phyloP scores from a whole-genome alignment of 345 rosid genomes.

The Eucalyptus cloeziana region DNA sequence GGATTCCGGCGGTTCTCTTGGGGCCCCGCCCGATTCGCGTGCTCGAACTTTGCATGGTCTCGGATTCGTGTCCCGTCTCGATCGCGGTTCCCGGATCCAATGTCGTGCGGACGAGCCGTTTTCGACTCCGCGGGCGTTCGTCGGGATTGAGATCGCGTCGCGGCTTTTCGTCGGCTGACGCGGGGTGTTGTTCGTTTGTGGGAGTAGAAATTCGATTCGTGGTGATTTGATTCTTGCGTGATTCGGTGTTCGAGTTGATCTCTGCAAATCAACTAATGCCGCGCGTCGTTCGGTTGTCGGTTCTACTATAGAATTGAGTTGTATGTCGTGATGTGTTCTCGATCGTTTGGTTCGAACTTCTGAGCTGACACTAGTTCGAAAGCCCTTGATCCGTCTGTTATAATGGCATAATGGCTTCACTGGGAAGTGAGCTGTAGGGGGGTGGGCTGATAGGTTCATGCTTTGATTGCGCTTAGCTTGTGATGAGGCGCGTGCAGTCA shows the following conservation, averaged over 20 bases:
- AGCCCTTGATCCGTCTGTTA: background rate
- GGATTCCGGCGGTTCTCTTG: background rate
- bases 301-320: background rate
- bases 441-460: background rate
- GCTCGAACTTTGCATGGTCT: background rate
- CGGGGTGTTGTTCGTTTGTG: background rate
- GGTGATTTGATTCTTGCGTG: background rate
- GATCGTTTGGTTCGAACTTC: background rate
- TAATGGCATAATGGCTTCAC: background rate
- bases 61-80: background rate
- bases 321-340: background rate
- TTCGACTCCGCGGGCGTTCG: background rate
- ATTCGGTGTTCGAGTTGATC: background rate
- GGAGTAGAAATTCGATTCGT: background rate
- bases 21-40: background rate
- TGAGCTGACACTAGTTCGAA: background rate
- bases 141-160: background rate
- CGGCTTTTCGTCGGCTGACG: conserved; percentile 1
- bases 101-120: background rate
- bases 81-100: background rate
- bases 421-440: background rate
- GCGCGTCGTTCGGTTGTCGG: background rate
- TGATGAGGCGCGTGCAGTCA: background rate
- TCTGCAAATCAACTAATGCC: background rate
- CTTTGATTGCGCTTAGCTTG: background rate